Percentiles rank a stretch among this genome's conserved stretches.
Evolutionary conservation across 2,329 filamentous ascomycete genomes (phyloP).

Genomic region (Aspergillus pseudoglaucus): DNA sequence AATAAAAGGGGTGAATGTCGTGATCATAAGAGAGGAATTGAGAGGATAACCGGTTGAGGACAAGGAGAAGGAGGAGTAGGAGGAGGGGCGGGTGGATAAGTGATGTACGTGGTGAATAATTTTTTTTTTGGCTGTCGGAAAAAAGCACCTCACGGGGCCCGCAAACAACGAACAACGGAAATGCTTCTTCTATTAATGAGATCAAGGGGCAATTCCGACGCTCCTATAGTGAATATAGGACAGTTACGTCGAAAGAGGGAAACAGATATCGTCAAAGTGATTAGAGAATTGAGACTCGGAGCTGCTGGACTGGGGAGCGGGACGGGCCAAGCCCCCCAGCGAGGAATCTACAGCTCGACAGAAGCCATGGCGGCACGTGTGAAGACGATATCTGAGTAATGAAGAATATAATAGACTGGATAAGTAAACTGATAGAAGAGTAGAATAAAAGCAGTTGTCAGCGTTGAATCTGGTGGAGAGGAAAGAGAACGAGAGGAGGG

Average conservation of each 20-base stretch:
- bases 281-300: slow-evolving; percentile 59
- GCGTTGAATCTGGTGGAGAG: slow-evolving; percentile 5
- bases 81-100: slow-evolving; percentile 9
- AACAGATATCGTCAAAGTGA: slow-evolving; percentile 49
- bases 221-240: slow-evolving; percentile 10
- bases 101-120: slow-evolving; percentile 6
- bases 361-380: slow-evolving; percentile 63
- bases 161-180: slow-evolving; percentile 23
- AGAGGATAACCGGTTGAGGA: slow-evolving; percentile 6
- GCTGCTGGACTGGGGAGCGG: slow-evolving; percentile 78
- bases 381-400: slow-evolving; percentile 59
- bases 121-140: slow-evolving; percentile 8
- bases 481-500: slow-evolving; percentile 8
- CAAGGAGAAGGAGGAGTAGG: neutral
- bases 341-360: slow-evolving; percentile 86
- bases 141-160: slow-evolving; percentile 33
- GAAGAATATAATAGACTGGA: slow-evolving; percentile 2
- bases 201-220: slow-evolving; percentile 57
- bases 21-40: slow-evolving; percentile 2
- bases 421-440: neutral
- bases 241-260: slow-evolving; percentile 42
- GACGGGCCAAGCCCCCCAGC: slow-evolving; percentile 63
- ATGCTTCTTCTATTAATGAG: slow-evolving; percentile 35
- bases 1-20: neutral
- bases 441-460: slow-evolving; percentile 6